These are phyloP conservation scores for Eucalyptus polybractea DNA, from an alignment of 345 rosid species.

Conservation along the genomic window DNA sequence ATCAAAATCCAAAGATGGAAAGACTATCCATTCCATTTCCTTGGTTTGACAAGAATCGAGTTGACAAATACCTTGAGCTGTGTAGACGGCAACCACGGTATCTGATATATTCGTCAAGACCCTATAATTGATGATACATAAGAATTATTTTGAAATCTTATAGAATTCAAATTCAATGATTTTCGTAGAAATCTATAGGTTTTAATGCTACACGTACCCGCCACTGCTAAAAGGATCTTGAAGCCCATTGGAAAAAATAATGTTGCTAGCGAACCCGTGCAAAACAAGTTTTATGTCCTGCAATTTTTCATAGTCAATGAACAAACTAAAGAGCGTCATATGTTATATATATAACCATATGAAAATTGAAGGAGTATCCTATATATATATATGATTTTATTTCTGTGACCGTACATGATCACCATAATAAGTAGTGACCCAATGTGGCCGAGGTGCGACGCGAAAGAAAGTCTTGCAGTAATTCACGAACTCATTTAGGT, in stretches of 20 bases:
- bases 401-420: neutral
- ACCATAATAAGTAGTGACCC: neutral
- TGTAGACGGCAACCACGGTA: neutral
- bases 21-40: neutral
- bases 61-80: neutral
- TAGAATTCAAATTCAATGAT: too few species aligned
- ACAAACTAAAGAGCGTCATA: neutral
- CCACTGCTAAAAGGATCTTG: constrained; percentile 42
- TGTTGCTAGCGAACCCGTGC: constrained; percentile 35
- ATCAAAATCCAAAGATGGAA: neutral
- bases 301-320: neutral
- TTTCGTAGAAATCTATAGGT: too few species aligned
- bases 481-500: neutral
- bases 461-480: neutral
- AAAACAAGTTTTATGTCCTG: constrained; percentile 35
- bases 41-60: neutral
- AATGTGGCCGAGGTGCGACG: neutral
- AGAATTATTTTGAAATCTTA: too few species aligned
- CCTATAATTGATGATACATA: too few species aligned
- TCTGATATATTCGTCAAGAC: neutral
- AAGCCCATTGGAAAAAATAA: constrained; percentile 51
- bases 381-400: neutral
- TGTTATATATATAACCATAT: neutral
- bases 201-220: constrained; percentile 13
- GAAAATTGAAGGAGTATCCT: neutral